Evolutionary conservation across 768 basidiomycete genomes (phyloP), one percentile per base, ranked within the genome.

Genomic region (Gloeopeniophorella convolvens): DNA sequence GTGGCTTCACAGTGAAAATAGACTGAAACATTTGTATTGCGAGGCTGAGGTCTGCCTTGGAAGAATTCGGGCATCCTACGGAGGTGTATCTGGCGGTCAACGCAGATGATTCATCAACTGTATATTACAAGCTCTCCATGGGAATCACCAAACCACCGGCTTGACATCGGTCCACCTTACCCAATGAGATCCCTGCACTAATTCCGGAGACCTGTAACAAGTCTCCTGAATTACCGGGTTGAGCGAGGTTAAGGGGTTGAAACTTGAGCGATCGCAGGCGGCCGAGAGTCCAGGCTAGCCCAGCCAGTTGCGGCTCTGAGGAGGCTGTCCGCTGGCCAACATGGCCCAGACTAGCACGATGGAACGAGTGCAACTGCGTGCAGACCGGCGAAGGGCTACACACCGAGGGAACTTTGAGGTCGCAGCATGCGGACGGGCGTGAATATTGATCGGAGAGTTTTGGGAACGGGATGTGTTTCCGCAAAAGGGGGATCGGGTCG

Each of bases 31-130:
- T n/a, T 9, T 16, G 10, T 13, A 7, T 30, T 15, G 9, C 13
- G 26, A 52, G 47, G 55, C 30, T 58, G 28, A 39, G 30, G 26
- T 37, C 39, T 5, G 52, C 56, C 10, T 50, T 54, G 9, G 36
- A 20, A 21, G 57, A 42, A 3, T 28, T 56, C 3, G 43, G 44
- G 24, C 28, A 34, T 10, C 42, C 43, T 4, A 20, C 12, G 5
- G 57, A 58, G 35, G 31, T 54, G 5, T 46, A 50, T 46, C 21
- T 57, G 21, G 52, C 52, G 7, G 50, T 57, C 31, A 24, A 45
- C 11, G 42, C 48, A 18, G 56, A 54, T 28, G 56, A 57, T 24
- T 54, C 52, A 11, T 57, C 50, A 3, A 53, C 45, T 16, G 57
- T 58, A 8, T 58, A 58, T 46, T 58, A 58, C 32, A 56, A 49